A percentile compares a stretch with the other conserved stretches of the same genome.
phyloP scores from a whole-genome alignment of 257 asterid genomes.

The Agastache rugosa region DNA sequence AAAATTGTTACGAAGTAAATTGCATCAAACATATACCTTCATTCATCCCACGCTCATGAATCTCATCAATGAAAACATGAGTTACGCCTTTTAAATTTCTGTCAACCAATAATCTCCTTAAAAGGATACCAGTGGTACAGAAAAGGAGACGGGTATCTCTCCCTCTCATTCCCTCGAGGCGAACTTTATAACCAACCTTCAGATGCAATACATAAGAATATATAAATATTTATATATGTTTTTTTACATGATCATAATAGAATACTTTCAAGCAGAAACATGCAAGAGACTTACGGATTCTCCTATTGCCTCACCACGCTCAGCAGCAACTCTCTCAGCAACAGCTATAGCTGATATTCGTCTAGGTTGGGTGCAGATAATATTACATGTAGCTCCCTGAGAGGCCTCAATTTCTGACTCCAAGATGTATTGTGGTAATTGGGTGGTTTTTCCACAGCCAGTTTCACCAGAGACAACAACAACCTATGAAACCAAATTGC shows the following conservation, averaged over 20 bases:
- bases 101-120: slow-evolving; percentile 86
- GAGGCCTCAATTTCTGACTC: slow-evolving; percentile 81
- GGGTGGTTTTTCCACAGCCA: slow-evolving; percentile 96
- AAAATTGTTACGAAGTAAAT: slow-evolving; percentile 20
- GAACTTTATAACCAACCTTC: slow-evolving; percentile 94
- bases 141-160: slow-evolving; percentile 91
- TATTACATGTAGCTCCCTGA: slow-evolving; percentile 80
- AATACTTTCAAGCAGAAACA: slow-evolving; percentile 35
- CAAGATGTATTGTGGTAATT: slow-evolving; percentile 88
- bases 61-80: slow-evolving; percentile 91
- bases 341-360: slow-evolving; percentile 93
- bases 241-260: slow-evolving; percentile 21
- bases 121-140: slow-evolving; percentile 87
- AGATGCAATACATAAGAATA: slow-evolving; percentile 23
- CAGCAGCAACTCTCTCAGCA: slow-evolving; percentile 94
- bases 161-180: slow-evolving; percentile 96
- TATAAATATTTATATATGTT: neutral
- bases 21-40: slow-evolving; percentile 61
- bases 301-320: slow-evolving; percentile 90
- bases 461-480: slow-evolving; percentile 93
- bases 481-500: slow-evolving; percentile 55
- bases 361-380: slow-evolving; percentile 95
- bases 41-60: slow-evolving; percentile 98
- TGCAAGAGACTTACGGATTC: slow-evolving; percentile 70
- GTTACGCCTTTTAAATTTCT: slow-evolving; percentile 83